Evolutionary conservation across 2,329 filamentous ascomycete genomes (phyloP), one percentile per base, ranked within the genome.

Genomic region (Purpureocillium lavendulum): DNA sequence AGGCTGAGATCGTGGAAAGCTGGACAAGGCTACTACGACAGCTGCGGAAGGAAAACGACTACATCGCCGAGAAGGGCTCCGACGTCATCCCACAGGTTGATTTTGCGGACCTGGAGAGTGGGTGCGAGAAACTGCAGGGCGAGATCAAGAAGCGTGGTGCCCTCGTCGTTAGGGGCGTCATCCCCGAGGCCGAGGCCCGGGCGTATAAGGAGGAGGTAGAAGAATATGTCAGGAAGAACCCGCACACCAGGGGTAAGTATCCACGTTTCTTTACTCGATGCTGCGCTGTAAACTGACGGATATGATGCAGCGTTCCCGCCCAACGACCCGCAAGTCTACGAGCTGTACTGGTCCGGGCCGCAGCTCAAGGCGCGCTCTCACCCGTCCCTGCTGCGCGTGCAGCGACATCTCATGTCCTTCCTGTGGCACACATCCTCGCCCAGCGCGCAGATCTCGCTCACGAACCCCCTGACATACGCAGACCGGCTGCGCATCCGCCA

Each of bases 331-430:
- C 78, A 84, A 33, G 82, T 88, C 6, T 86, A 77, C 51, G 84
- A 87, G 55, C 64, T 88, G 2, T 88, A 87, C 60, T 87, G 83
- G 83, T 82, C 81, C 0, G 67, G 69, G 2, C 66, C 80, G 2
- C 84, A 89, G 55, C 64, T 84, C 33, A 70, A 73, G 46, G 83
- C 82, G 4, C 72, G 84, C n/a, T 62, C 71, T 0, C 80, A 88
- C 52, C 73, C 78, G 1, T 76, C 78, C 43, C 60, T 87, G 45
- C 61, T 87, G 15, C 56, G 61, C 16, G 67, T 76, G 0, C 83
- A 87, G 49, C 62, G 62, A 7, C 73, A 74, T 18, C 69, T 88
- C 28, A 78, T 85, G 67, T 56, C 64, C 7, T 56, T 60, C 5
- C 56, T 86, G 36, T 87, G 81, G 81, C 69, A 65, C 49, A 67